Percentiles rank a stretch among this genome's conserved stretches.
phyloP scores from a whole-genome alignment of 768 basidiomycete species.

The Mycena alexandri region DNA sequence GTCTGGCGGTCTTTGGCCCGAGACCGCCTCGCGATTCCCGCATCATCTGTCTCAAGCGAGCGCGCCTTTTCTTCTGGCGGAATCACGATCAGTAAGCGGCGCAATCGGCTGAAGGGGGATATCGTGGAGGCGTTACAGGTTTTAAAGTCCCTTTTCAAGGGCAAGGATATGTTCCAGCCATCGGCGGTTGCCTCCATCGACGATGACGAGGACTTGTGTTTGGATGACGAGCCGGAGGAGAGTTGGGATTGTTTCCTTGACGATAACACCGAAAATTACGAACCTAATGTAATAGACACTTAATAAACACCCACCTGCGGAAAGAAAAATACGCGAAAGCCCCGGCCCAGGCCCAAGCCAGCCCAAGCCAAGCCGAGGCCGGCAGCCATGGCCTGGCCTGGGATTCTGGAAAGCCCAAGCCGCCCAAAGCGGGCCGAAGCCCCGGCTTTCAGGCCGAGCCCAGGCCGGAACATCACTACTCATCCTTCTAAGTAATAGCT shows the following conservation, averaged over 20 bases:
- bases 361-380: too few relatives aligned
- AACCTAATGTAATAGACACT: background rate
- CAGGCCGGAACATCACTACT: too few relatives aligned
- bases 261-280: constrained; percentile 7
- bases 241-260: constrained; percentile 29
- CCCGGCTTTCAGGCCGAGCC: too few relatives aligned
- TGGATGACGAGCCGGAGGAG: constrained; percentile 19
- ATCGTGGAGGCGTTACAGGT: constrained; percentile 51
- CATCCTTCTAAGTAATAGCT: too few relatives aligned
- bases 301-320: too few relatives aligned
- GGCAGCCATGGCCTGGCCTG: too few relatives aligned
- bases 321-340: too few relatives aligned
- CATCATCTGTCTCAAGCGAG: constrained; percentile 46
- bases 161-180: constrained; percentile 43
- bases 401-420: too few relatives aligned
- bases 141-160: constrained; percentile 42
- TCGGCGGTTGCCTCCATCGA: background rate
- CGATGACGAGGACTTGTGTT: background rate
- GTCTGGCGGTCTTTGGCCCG: constrained; percentile 52
- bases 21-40: constrained; percentile 55
- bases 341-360: too few relatives aligned
- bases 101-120: constrained; percentile 51
- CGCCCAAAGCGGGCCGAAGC: too few relatives aligned
- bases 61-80: constrained; percentile 55
- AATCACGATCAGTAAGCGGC: constrained; percentile 52